Base-by-base conservation (phyloP, 1,284 basidiomycete species). In the Schizophyllum amplum region DNA sequence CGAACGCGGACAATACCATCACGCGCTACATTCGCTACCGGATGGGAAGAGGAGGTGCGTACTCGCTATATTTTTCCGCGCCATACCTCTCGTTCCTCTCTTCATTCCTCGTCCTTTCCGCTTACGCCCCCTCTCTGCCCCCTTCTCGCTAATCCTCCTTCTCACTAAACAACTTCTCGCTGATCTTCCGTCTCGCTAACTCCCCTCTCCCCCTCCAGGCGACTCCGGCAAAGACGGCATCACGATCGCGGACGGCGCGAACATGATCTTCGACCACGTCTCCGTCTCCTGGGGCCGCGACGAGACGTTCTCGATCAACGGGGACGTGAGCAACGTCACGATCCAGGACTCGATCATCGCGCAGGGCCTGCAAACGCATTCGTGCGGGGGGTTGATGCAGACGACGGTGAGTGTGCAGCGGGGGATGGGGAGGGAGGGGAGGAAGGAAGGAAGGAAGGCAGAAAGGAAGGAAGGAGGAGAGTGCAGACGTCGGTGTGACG, bases 201-300 rank as follows among this genome's bases (percentile, higher is more conserved):
- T 17, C 33, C 33, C 33, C 33, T 42, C 27, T 20, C 33, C 17
- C 21, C 51, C 22, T 21, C 22, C 24, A 70, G 71, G 71, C 23
- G 69, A 72, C 57, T 64, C 68, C 13, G 71, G 70, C 23, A 72
- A 72, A 56, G 71, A 72, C 58, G 62, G 64, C 17, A 67, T 70
- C 51, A 71, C 70, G 13, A 70, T 71, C 59, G 71, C 71, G 23
- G 67, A 72, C 50, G 71, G 71, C 21, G 60, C 59, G 25, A 71
- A 71, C 57, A 72, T 72, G 71, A 71, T 72, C 25, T 72, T 72
- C 52, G 71, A 72, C 62, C 71, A 72, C 60, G 66, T 72, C 54
- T 70, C 68, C 22, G 69, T 70, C 5, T 71, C 69, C 4, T 72
- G 71, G 71, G 71, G 71, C 11, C 65, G 71, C n/a, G 71, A 72